Conservation (phyloP, 2,329 filamentous ascomycete species). For the Purpureocillium lavendulum region DNA sequence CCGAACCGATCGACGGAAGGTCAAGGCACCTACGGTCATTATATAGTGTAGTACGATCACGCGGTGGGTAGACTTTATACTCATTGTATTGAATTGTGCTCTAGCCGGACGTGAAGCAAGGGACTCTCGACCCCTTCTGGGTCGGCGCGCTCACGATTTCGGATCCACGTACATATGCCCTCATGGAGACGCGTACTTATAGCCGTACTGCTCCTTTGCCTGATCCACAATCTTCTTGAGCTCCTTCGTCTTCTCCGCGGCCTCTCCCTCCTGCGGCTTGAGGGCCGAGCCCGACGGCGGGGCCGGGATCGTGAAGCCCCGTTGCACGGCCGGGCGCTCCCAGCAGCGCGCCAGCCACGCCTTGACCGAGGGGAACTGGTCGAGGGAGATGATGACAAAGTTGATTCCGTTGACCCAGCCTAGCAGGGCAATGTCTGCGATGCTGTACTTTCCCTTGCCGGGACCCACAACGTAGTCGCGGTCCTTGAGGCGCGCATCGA, state of each 20-base stretch:
- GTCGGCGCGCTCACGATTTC: no score
- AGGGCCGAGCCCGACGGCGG: slow-evolving; percentile 29
- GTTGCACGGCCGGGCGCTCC: slow-evolving; percentile 60
- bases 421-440: slow-evolving; percentile 65
- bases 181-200: slow-evolving; percentile 36
- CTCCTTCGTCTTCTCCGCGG: slow-evolving; percentile 16
- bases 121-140: no score
- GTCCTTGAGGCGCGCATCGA: slow-evolving; percentile 54
- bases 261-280: slow-evolving; percentile 10
- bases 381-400: slow-evolving; percentile 28
- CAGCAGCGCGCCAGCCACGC: slow-evolving; percentile 66
- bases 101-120: no score
- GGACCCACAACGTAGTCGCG: slow-evolving; percentile 47
- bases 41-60: no score
- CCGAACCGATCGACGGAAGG: no score
- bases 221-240: slow-evolving; percentile 23
- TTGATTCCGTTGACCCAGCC: slow-evolving; percentile 55
- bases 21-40: no score
- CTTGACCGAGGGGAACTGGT: slow-evolving; percentile 63
- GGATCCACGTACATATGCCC: no score
- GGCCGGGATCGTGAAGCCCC: slow-evolving; percentile 61
- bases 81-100: no score
- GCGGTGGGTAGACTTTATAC: no score
- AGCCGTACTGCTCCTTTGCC: slow-evolving; percentile 37
- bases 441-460: slow-evolving; percentile 46